Conservation (phyloP, 2,329 filamentous ascomycete genomes). For the Fusarium bulbicola region DNA sequence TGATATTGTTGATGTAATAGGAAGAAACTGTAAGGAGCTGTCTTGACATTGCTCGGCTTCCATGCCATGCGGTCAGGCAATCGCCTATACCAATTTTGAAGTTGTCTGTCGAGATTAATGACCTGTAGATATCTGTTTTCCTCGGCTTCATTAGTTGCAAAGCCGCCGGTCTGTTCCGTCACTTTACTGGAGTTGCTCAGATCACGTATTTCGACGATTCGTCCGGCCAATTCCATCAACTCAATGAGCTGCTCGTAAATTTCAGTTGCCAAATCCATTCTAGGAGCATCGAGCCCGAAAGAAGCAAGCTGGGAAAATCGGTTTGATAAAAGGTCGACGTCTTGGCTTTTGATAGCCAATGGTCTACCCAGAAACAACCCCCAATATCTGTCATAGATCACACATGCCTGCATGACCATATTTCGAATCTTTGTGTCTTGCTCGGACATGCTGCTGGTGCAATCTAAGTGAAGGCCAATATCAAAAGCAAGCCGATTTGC, state of each 20-base stretch:
- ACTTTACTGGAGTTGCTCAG: constrained; percentile 48
- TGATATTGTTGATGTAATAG: constrained; percentile 66
- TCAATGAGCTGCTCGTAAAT: constrained; percentile 63
- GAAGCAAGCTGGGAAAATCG: constrained; percentile 55
- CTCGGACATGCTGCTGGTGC: constrained; percentile 53
- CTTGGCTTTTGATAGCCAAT: constrained; percentile 62
- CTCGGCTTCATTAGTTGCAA: constrained; percentile 47
- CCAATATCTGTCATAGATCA: constrained; percentile 65
- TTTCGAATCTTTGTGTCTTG: constrained; percentile 59
- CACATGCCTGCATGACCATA: constrained; percentile 61
- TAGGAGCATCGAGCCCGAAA: constrained; percentile 33
- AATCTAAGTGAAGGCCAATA: constrained; percentile 59
- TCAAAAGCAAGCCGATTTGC: constrained; percentile 58
- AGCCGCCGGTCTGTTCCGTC: constrained; percentile 44
- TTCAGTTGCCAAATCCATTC: constrained; percentile 41
- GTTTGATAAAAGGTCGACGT: constrained; percentile 58
- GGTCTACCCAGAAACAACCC: constrained; percentile 64
- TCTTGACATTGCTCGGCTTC: constrained; percentile 61
- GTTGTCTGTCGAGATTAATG: constrained; percentile 60
- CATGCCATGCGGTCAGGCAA: constrained; percentile 59
- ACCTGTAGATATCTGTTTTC: constrained; percentile 60
- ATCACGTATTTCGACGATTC: constrained; percentile 57
- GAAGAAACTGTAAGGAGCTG: constrained; percentile 61
- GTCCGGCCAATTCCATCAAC: constrained; percentile 64
- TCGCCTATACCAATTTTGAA: constrained; percentile 63